Conservation (phyloP, 208 protist genomes). For the Trypanosoma congolense region DNA sequence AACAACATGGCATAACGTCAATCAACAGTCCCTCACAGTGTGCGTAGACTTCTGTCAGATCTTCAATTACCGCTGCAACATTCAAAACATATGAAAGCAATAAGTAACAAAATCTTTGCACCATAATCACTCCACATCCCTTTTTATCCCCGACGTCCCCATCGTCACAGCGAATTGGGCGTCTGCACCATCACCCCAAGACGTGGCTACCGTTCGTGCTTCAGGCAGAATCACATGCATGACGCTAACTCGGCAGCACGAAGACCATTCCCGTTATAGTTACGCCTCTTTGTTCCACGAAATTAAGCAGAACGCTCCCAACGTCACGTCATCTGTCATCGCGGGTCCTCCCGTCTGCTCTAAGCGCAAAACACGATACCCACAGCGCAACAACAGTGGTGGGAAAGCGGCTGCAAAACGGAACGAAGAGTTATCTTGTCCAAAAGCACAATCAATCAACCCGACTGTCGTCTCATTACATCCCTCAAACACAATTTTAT, state of each 20-base stretch:
- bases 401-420: constrained; percentile 66
- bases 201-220: too few relatives aligned
- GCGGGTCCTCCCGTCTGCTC: constrained; percentile 43
- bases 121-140: too few relatives aligned
- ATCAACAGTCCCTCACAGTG: too few relatives aligned
- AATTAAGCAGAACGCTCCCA: constrained; percentile 67
- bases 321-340: constrained; percentile 29
- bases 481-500: constrained; percentile 56
- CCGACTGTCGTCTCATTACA: constrained; percentile 65
- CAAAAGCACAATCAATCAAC: constrained; percentile 71
- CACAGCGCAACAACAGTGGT: constrained; percentile 46
- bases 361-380: constrained; percentile 66
- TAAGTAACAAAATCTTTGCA: too few relatives aligned
- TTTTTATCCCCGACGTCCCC: too few relatives aligned
- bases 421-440: constrained; percentile 48
- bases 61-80: too few relatives aligned
- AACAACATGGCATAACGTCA: too few relatives aligned
- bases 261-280: not conserved
- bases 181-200: too few relatives aligned
- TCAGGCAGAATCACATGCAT: not conserved
- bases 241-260: not conserved
- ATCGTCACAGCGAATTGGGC: too few relatives aligned
- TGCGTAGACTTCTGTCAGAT: too few relatives aligned
- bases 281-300: constrained; percentile 23
- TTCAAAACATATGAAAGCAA: too few relatives aligned